phyloP scores from a whole-genome alignment of 2,329 filamentous ascomycete species.

The Xylariaceae sp. region DNA sequence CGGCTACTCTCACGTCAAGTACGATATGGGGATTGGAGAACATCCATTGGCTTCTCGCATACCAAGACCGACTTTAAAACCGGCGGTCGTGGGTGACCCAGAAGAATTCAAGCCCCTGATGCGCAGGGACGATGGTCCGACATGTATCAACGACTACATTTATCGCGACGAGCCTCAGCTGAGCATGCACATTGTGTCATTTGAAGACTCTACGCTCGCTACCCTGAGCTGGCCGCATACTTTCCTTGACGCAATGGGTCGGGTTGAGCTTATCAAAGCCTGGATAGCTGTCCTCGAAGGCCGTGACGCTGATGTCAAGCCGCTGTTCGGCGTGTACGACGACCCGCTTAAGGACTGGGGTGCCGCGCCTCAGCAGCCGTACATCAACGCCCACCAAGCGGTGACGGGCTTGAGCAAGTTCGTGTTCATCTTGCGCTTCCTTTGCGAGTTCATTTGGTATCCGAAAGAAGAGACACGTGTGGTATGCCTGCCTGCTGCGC shows the following conservation, averaged over 20 bases:
- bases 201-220: conserved; percentile 37
- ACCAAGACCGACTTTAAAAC: conserved; percentile 29
- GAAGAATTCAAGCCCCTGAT: conserved; percentile 25
- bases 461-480: conserved; percentile 29
- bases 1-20: conserved; percentile 35
- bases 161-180: conserved; percentile 42
- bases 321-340: conserved; percentile 28
- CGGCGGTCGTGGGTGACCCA: conserved; percentile 28
- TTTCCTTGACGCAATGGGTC: conserved; percentile 44
- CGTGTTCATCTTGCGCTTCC: neutral
- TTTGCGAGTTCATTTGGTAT: conserved; percentile 23
- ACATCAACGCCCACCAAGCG: neutral
- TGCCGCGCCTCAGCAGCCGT: neutral
- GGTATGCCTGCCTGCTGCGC: conserved; percentile 35
- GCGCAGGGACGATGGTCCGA: conserved; percentile 24
- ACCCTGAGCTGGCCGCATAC: conserved; percentile 45
- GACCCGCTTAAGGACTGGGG: neutral
- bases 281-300: conserved; percentile 46
- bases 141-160: conserved; percentile 37
- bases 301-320: conserved; percentile 37
- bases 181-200: conserved; percentile 44
- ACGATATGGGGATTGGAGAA: conserved; percentile 35
- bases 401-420: neutral
- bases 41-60: conserved; percentile 39
- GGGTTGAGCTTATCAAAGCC: conserved; percentile 37